These are phyloP conservation scores for Hypoxylon cercidicola DNA, from an alignment of 495 filamentous ascomycete species.

Conservation along the genomic window DNA sequence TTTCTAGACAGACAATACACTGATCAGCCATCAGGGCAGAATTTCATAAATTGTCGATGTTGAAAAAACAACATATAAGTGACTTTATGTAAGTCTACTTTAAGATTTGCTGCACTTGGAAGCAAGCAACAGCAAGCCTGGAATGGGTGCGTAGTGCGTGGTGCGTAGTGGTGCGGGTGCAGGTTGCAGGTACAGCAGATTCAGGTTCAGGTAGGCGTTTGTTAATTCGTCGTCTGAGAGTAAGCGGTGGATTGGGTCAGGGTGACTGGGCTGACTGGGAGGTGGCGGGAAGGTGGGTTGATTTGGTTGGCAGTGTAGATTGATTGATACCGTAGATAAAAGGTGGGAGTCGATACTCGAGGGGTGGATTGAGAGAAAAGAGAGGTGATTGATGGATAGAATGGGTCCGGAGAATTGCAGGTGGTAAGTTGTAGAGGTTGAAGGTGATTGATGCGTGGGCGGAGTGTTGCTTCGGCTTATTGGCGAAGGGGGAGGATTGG, in stretches of 20 bases:
- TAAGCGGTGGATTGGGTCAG: background rate
- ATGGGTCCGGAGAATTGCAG: constrained; percentile 6
- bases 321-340: constrained; percentile 21
- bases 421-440: background rate
- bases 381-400: constrained; percentile 16
- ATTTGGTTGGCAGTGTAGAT: constrained; percentile 9
- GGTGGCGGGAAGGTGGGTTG: constrained; percentile 7
- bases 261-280: background rate
- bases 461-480: constrained; percentile 10
- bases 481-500: constrained; percentile 23
- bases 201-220: constrained; percentile 1
- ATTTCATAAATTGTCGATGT: constrained; percentile 44
- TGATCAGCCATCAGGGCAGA: constrained; percentile 80
- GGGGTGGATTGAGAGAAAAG: constrained; percentile 14
- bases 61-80: constrained; percentile 50
- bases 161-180: too few species aligned
- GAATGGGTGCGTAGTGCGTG: background rate
- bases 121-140: constrained; percentile 30
- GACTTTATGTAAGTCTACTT: constrained; percentile 42
- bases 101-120: constrained; percentile 29
- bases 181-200: too few species aligned
- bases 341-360: constrained; percentile 28
- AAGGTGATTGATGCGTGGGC: constrained; percentile 11
- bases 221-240: constrained; percentile 29
- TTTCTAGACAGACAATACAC: constrained; percentile 95